Conservation (phyloP, 306 rosid species). For the Medicago ruthenica region DNA sequence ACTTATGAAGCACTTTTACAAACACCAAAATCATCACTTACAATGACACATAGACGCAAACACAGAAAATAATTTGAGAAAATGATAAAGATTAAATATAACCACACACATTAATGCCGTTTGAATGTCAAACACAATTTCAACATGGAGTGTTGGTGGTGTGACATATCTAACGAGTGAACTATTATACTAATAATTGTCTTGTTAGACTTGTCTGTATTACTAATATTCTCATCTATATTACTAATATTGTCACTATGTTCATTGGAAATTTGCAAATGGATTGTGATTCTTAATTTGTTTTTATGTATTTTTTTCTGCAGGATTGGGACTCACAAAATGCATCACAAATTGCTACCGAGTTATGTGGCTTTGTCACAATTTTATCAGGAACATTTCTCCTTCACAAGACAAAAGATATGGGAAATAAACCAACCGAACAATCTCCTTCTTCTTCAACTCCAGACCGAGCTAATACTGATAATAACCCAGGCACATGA, state of each 20-base stretch:
- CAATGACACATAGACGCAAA: too few species aligned
- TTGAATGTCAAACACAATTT: too few species aligned
- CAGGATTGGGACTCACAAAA: slow-evolving; percentile 87
- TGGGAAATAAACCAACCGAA: slow-evolving; percentile 63
- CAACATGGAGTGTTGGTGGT: too few species aligned
- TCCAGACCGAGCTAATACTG: slow-evolving; percentile 15
- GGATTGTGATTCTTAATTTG: neutral
- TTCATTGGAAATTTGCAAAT: neutral
- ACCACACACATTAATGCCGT: too few species aligned
- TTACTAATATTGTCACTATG: neutral
- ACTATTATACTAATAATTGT: neutral
- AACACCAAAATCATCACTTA: too few species aligned
- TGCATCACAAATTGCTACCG: slow-evolving; percentile 77
- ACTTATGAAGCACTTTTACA: too few species aligned
- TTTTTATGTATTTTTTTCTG: slow-evolving; percentile 17
- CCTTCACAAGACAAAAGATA: slow-evolving; percentile 90
- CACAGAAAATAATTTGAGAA: too few species aligned
- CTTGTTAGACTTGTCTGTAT: neutral
- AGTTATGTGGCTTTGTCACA: slow-evolving; percentile 87
- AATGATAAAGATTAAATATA: too few species aligned
- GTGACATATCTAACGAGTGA: too few species aligned
- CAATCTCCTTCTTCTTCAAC: slow-evolving; percentile 44
- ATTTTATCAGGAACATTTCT: slow-evolving; percentile 91
- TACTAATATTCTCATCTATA: slow-evolving; percentile 1
- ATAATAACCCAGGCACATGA: neutral